Conservation (phyloP, 495 filamentous ascomycete species). For the Cryomyces minteri region DNA sequence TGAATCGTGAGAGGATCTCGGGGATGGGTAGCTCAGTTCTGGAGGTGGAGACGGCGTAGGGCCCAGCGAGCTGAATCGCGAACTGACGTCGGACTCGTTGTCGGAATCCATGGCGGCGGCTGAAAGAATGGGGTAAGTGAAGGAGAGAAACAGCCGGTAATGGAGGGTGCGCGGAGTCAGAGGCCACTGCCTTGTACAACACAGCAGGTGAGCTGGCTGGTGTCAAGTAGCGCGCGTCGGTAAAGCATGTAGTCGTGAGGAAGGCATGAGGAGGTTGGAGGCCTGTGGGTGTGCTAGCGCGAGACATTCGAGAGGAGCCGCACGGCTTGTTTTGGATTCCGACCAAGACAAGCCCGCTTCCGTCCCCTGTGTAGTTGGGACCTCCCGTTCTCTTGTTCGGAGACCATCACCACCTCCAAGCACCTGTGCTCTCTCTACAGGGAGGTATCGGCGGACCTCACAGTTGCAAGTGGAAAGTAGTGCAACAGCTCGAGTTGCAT, state of each 20-base stretch:
- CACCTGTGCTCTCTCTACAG: no score
- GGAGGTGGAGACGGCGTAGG: constrained; percentile 39
- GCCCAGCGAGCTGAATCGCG: constrained; percentile 36
- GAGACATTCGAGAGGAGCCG: no score
- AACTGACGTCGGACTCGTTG: constrained; percentile 25
- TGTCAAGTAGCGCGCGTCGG: neutral
- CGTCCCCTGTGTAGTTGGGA: no score
- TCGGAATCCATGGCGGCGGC: neutral
- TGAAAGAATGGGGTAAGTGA: neutral
- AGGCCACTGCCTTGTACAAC: neutral
- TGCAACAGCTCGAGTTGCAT: no score
- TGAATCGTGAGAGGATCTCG: constrained; percentile 39
- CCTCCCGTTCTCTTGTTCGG: no score
- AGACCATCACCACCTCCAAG: no score
- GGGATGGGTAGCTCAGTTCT: constrained; percentile 27
- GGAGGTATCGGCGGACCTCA: no score
- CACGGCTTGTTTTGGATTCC: no score
- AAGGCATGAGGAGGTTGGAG: neutral
- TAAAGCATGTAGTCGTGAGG: neutral
- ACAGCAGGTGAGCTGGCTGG: neutral
- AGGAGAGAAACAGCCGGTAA: neutral
- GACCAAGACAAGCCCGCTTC: no score
- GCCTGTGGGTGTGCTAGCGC: no score
- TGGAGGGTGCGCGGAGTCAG: neutral
- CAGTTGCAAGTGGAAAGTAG: no score